These are phyloP conservation scores for Serendipita vermifera DNA, from an alignment of 768 basidiomycete genomes.

Conservation along the genomic window DNA sequence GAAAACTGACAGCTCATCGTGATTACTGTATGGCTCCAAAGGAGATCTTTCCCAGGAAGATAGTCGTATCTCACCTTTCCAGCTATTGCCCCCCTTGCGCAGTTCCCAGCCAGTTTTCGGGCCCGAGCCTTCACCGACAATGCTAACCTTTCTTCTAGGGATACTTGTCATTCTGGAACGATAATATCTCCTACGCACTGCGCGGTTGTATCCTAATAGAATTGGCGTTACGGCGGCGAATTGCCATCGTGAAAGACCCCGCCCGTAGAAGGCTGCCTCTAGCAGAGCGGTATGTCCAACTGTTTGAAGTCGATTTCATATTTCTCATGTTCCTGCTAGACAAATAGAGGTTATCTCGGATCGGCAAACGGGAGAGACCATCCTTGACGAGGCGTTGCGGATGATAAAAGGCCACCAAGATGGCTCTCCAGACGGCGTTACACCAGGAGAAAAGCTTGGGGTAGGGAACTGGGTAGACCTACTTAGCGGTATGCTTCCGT, in stretches of 20 bases:
- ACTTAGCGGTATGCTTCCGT: conserved; percentile 79
- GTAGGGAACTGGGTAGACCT: conserved; percentile 93
- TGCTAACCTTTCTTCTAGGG: conserved; percentile 36
- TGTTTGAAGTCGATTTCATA: not conserved
- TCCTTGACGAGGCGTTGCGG: conserved; percentile 87
- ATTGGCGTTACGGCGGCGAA: conserved; percentile 85
- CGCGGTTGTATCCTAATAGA: conserved; percentile 98
- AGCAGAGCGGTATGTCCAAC: conserved; percentile 46
- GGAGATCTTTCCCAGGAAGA: not conserved
- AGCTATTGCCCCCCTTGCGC: conserved; percentile 13
- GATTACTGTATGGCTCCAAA: too few species aligned
- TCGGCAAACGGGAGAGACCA: conserved; percentile 86
- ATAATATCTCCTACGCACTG: conserved; percentile 97
- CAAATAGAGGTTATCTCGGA: conserved; percentile 81
- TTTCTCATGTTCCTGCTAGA: not conserved
- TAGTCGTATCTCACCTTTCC: conserved; percentile 4
- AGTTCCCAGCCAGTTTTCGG: conserved; percentile 9
- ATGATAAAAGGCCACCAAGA: conserved; percentile 59
- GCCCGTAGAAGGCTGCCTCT: conserved; percentile 60
- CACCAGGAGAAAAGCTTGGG: conserved; percentile 56
- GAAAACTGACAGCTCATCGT: too few species aligned
- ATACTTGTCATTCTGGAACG: conserved; percentile 98
- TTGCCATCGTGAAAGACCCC: conserved; percentile 80
- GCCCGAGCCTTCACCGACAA: not conserved
- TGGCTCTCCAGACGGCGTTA: conserved; percentile 10